Evolutionary conservation across 192 early-diverging fungal species (phyloP), one percentile per base, ranked within the genome.

Genomic region (Coemansia brasiliensis): DNA sequence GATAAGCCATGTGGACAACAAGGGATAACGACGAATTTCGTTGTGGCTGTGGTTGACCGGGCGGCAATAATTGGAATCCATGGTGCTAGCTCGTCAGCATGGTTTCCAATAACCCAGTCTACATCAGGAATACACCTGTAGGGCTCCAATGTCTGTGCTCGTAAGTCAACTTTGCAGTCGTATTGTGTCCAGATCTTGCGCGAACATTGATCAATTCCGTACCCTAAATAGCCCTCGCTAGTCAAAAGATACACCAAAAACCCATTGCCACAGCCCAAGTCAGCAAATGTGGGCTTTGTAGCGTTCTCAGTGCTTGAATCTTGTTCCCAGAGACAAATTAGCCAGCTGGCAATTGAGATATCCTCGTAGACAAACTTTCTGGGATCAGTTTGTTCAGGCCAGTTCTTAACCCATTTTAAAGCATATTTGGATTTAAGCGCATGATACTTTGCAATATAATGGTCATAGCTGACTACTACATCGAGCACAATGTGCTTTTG

Each of bases 201-300:
- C 17, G 81, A 60, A 4, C 80, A 82, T 21, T 90, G 76, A 71
- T 94, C 92, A 26, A 94, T 67, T 0, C 92, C 92, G 49, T 74
- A 83, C 16, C 91, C 92, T 5, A 40, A 29, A 54, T 84, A 87
- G 3, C 91, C 91, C 65, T 93, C 88, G 48, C 67, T 77, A 20
- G 67, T 82, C 51, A 94, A 60, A 16, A 94, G 54, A 72, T 87
- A 80, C 0, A 89, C 89, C 57, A 94, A 68, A 26, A 94, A 59
- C 3, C 92, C 92, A 71, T 94, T 94, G 8, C 92, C 92, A 51
- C 91, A 93, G 0, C 91, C 92, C 16, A 94, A 67, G 67, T 94
- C 92, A 12, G 86, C 83, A 88, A 91, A 94, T 5, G 76, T 78
- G 13, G 79, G 82, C 35, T 51, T 65, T 48, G 58, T 59, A 55